Conservation (phyloP, 2,329 filamentous ascomycete genomes). For the Byssoonygena ceratinophila region DNA sequence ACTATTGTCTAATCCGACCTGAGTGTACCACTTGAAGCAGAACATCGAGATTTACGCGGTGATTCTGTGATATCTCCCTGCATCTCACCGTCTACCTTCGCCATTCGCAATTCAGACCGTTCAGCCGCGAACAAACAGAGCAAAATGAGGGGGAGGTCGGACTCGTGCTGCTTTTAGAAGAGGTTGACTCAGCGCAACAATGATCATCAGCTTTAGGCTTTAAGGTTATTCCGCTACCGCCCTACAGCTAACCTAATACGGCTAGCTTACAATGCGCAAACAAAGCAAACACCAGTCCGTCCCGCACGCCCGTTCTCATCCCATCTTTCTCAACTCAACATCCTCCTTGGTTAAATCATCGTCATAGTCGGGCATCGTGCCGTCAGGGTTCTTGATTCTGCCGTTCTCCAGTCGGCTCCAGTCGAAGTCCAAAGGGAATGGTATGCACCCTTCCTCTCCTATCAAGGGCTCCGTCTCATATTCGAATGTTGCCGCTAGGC, state of each 20-base stretch:
- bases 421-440: not conserved
- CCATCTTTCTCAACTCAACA: not conserved
- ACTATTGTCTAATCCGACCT: no score
- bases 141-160: no score
- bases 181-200: not conserved
- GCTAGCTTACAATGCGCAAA: not conserved
- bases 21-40: no score
- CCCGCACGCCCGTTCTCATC: not conserved
- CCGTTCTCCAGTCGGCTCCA: not conserved
- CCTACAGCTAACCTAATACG: not conserved
- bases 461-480: not conserved
- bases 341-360: not conserved
- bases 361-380: not conserved
- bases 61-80: no score
- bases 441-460: not conserved
- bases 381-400: not conserved
- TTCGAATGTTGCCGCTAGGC: not conserved
- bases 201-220: not conserved
- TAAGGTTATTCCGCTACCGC: slow-evolving; percentile 3
- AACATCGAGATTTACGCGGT: no score
- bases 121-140: not conserved
- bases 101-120: not conserved
- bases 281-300: not conserved
- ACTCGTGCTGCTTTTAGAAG: not conserved
- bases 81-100: not conserved